A percentile compares a stretch with the other conserved stretches of the same genome.
These are phyloP conservation scores for Hyphopichia burtonii DNA, from an alignment of 1,139 yeast genomes.

Conservation along the genomic window DNA sequence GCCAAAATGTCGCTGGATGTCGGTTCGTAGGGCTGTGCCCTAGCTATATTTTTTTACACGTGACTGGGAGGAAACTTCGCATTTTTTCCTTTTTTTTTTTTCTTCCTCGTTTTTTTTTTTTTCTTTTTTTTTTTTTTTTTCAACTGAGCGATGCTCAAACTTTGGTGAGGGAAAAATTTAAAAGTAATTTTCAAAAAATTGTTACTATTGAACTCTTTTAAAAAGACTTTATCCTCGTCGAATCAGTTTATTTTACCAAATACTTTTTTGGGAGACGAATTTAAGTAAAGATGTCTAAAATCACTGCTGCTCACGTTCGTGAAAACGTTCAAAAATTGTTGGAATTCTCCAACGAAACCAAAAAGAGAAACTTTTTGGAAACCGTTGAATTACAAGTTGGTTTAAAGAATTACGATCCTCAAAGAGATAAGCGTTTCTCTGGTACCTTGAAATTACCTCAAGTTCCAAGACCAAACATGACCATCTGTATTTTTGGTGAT, in stretches of 20 bases:
- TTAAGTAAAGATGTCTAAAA: conserved; percentile 75
- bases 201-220: background rate
- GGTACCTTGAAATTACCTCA: conserved; percentile 98
- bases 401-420: conserved; percentile 99
- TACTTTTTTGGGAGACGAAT: conserved; percentile 68
- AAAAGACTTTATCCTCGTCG: conserved; percentile 46
- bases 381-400: conserved; percentile 99
- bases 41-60: background rate
- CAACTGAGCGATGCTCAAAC: background rate
- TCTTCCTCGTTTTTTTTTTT: background rate
- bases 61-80: too few species aligned
- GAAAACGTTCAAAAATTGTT: conserved; percentile 93
- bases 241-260: conserved; percentile 49
- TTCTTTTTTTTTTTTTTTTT: background rate
- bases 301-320: conserved; percentile 91
- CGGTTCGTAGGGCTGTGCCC: conserved; percentile 1
- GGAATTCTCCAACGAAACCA: conserved; percentile 89
- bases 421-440: conserved; percentile 99
- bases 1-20: background rate
- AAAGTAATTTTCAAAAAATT: background rate
- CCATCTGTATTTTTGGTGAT: conserved; percentile 99
- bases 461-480: conserved; percentile 99
- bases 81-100: background rate
- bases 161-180: background rate
- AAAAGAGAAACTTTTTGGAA: conserved; percentile 99